Conservation (phyloP, 163 green algal species). For the Scenedesmus sp. region DNA sequence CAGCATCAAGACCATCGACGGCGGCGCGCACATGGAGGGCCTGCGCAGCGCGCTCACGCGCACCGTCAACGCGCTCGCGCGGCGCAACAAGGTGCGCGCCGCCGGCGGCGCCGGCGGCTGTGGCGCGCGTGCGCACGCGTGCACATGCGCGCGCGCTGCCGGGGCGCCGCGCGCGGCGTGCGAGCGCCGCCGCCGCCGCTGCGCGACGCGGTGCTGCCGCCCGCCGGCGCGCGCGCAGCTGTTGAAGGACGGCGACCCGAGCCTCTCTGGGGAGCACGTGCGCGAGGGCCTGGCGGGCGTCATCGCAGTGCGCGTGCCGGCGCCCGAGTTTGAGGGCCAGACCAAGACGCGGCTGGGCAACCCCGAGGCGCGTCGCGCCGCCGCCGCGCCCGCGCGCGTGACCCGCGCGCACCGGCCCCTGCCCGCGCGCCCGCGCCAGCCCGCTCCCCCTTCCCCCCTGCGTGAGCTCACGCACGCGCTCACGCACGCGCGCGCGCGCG, state of each 20-base stretch:
- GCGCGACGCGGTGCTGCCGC: constrained; percentile 8
- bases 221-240: constrained; percentile 54
- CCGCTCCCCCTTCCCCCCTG: too few species aligned
- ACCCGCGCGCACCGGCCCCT: too few species aligned
- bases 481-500: too few species aligned
- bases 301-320: constrained; percentile 86
- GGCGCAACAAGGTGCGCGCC: constrained; percentile 60
- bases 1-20: constrained; percentile 92
- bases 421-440: too few species aligned
- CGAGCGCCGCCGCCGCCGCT: background rate
- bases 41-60: constrained; percentile 77
- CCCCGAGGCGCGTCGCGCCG: constrained; percentile 68
- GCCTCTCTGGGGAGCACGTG: constrained; percentile 90
- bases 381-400: background rate
- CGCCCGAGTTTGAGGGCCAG: constrained; percentile 99
- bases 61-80: constrained; percentile 72
- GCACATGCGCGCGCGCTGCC: too few species aligned
- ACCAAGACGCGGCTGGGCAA: constrained; percentile 99
- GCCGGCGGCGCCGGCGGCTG: too few species aligned
- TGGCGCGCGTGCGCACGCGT: too few species aligned
- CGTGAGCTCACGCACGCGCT: too few species aligned
- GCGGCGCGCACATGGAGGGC: constrained; percentile 96
- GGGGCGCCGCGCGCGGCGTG: background rate
- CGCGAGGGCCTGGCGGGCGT: constrained; percentile 92
- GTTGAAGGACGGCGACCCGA: constrained; percentile 83